phyloP scores from a whole-genome alignment of 169 alveolate genomes.

The Eimeria tenella region DNA sequence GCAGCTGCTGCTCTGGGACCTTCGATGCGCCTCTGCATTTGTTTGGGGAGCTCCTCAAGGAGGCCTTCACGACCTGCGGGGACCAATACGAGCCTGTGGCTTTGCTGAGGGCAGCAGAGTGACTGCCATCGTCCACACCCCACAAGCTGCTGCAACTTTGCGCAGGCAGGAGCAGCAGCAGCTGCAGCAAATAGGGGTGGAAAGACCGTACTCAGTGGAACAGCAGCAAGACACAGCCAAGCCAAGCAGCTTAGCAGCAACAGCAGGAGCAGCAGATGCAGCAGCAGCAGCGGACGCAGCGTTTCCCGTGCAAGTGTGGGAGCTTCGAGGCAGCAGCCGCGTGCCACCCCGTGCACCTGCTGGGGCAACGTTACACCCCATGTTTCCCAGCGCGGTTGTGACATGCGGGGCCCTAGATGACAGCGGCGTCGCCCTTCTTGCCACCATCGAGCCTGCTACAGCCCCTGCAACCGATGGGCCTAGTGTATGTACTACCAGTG shows the following conservation, averaged over 20 bases:
- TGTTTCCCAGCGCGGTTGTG: neutral
- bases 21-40: constrained; percentile 51
- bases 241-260: neutral
- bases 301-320: constrained; percentile 38
- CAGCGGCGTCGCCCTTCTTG: constrained; percentile 40
- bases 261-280: constrained; percentile 18
- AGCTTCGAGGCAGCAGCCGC: constrained; percentile 35
- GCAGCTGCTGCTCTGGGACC: constrained; percentile 70
- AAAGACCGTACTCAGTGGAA: neutral
- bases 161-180: constrained; percentile 53
- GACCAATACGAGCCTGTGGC: constrained; percentile 17
- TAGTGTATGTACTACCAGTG: neutral
- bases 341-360: neutral
- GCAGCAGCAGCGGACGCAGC: constrained; percentile 47
- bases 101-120: constrained; percentile 44
- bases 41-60: constrained; percentile 56
- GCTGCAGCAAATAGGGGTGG: constrained; percentile 26
- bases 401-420: constrained; percentile 44
- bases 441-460: neutral
- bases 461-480: neutral
- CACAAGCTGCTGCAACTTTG: constrained; percentile 40
- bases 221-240: neutral
- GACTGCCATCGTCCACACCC: neutral
- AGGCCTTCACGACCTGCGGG: constrained; percentile 25
- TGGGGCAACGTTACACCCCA: constrained; percentile 18